Base-by-base conservation (phyloP, 805 yeast genomes). In the Ogataea methanolica region DNA sequence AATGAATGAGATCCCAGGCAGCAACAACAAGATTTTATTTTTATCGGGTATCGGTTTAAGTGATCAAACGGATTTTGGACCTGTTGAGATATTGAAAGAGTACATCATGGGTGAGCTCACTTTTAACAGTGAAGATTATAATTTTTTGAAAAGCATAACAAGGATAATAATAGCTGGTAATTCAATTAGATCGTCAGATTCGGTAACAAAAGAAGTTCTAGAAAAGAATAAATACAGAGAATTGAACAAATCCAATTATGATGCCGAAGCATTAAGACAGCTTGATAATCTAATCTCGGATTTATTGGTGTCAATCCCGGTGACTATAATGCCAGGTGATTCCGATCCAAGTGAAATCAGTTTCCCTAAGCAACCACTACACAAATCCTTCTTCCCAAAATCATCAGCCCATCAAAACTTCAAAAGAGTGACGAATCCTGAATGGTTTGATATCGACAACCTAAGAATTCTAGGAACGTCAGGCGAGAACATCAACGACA, bases 311-410 rank as follows among this genome's bases (percentile, higher is more conserved):
- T 71, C 85, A 2, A 66, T 89, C 16, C 85, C 96, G 0, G 81
- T 91, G 6, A 78, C 84, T 39, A 57, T 94, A 2, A 74, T 94
- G 82, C 96, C 99, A 0, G 98, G 99, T 5, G 76, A 70, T 7
- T 67, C 74, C 4, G 99, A 94, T 63, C 96, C 97, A 0, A 82
- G 88, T n/a, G 95, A 87, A 51, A 68, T 76, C 16, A 78, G 91
- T 43, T 66, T 89, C 48, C 99, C 99, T 0, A 97, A 94, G 65
- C 96, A 86, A 63, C 86, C 96, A 2, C 61, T 94, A n/a, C 97
- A 92, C 62, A 72, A 72, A 44, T 84, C 95, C 0, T 73, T 92
- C 47, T 82, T 94, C 57, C 69, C 72, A 4, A 23, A 70, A 67
- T 52, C 67, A 5, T 49, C 62, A 8, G 57, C 61, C 1, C 56